phyloP scores from a whole-genome alignment of 495 filamentous ascomycete species.

The Talaromyces adpressus region DNA sequence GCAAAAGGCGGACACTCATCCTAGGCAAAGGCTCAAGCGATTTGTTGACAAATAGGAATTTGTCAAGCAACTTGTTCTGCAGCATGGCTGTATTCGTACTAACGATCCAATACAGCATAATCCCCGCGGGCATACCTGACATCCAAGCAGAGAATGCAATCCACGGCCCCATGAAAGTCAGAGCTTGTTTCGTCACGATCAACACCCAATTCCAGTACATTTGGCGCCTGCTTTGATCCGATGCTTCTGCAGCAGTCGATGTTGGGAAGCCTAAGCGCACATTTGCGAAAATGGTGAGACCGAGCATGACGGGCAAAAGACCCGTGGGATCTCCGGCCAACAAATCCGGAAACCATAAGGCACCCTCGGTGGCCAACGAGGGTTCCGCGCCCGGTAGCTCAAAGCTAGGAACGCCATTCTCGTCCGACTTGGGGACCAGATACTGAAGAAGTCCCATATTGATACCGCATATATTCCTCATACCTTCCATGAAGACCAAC shows the following conservation, averaged over 20 bases:
- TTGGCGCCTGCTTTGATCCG: constrained; percentile 11
- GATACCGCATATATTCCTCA: constrained; percentile 58
- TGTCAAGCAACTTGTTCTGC: constrained; percentile 29
- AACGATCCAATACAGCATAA: constrained; percentile 69
- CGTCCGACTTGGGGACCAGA: constrained; percentile 6
- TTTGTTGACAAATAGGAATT: constrained; percentile 25
- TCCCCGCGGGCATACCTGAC: constrained; percentile 48
- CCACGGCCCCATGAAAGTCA: constrained; percentile 25
- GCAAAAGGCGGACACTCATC: constrained; percentile 13
- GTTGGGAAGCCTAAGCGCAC: constrained; percentile 26
- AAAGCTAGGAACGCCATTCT: constrained; percentile 6
- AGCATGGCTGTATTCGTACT: constrained; percentile 37
- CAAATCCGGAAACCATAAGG: constrained; percentile 77
- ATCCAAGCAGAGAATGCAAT: constrained; percentile 25
- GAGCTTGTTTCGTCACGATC: constrained; percentile 15
- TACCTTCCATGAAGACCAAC: constrained; percentile 57
- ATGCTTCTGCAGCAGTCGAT: constrained; percentile 11
- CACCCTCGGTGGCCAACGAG: constrained; percentile 58
- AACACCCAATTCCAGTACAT: too few species aligned
- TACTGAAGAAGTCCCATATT: constrained; percentile 45
- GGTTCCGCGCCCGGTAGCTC: constrained; percentile 38
- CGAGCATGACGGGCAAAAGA: constrained; percentile 55
- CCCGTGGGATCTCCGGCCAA: constrained; percentile 59
- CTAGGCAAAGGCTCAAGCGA: constrained; percentile 16
- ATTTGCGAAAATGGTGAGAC: constrained; percentile 30